Base-by-base conservation (phyloP, 2,329 filamentous ascomycete species). In the Pyrenochaeta sp. region DNA sequence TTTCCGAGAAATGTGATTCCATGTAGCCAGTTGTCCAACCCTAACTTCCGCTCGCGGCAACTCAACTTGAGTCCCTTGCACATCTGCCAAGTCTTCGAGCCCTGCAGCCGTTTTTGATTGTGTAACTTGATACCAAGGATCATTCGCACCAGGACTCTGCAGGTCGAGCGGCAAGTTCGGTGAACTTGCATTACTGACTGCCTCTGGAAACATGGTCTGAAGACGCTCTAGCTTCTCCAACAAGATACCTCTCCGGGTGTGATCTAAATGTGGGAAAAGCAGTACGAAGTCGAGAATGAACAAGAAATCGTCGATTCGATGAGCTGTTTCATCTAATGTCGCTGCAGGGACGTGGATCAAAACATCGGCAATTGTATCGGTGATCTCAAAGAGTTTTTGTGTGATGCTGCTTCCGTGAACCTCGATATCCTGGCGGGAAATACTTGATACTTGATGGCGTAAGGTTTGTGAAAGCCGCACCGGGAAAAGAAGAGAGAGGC, bases 301-400 rank as follows among this genome's bases (percentile, higher is more conserved):
- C 6, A 79, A 58, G 46, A 82, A 80, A 50, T 83, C 81, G 40
- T 81, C 75, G 31, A 82, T 76, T 11, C 78, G 71, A 3, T 74
- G 69, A 4, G 71, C 68, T 2, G 75, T 76, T 20, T 80, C 78
- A 26, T 77, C 72, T 3, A 75, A 62, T 0, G 74, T 73, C 0
- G 72, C 73, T 6, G 74, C 71, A 0, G 78, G 77, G 10, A 82
- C 67, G 30, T 80, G 77, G 15, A 83, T 72, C 2, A 79, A 66
- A 10, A 84, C 81, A 51, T 84, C 81, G 7, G 81, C 80, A 31
- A 84, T 80, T 2, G 80, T 83, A 58, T 80, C 81, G 0, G 80
- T 79, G 48, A 84, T 81, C 55, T 84, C 81, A 41, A 84, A 82
- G 4, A 84, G 69, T 58, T 84, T 84, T 48, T 81, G 77, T 38